A percentile compares a stretch with the other conserved stretches of the same genome.
Conservation (phyloP, 2,329 filamentous ascomycete genomes). For the Berkeleyomyces basicola region DNA sequence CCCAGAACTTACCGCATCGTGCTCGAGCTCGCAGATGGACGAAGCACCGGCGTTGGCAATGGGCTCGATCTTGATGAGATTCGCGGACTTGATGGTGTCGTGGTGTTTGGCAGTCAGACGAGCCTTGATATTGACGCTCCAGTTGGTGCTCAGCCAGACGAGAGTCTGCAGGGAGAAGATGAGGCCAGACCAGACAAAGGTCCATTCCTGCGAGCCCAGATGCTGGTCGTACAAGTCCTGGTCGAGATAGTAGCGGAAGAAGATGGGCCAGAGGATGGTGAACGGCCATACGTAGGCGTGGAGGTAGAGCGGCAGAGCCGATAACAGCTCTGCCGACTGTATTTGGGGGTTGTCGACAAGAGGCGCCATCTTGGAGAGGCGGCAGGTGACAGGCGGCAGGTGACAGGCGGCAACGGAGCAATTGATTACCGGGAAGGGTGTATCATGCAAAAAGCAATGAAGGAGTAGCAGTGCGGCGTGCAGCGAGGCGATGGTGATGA, state of each 20-base stretch:
- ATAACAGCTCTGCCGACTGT: conserved; percentile 70
- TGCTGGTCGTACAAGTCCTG: conserved; percentile 75
- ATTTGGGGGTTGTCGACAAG: conserved; percentile 90
- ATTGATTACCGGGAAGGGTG: background rate
- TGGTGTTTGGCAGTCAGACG: conserved; percentile 65
- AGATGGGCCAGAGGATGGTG: conserved; percentile 76
- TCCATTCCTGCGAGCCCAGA: conserved; percentile 93
- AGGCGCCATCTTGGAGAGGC: conserved; percentile 40
- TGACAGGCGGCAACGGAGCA: background rate
- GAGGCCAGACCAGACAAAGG: conserved; percentile 78
- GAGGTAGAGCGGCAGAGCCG: conserved; percentile 62
- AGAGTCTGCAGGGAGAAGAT: conserved; percentile 81
- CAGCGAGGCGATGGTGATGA: background rate
- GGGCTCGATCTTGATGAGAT: conserved; percentile 85
- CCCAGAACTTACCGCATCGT: conserved; percentile 43
- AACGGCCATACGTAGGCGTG: conserved; percentile 93
- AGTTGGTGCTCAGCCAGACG: conserved; percentile 90
- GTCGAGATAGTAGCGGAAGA: conserved; percentile 74
- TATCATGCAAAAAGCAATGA: background rate
- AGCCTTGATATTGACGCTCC: conserved; percentile 78
- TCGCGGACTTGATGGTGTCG: conserved; percentile 52
- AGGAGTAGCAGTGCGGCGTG: background rate
- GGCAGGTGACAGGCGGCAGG: background rate
- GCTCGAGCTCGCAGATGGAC: conserved; percentile 70
- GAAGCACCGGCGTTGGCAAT: conserved; percentile 73